Percentiles rank a stretch among this genome's conserved stretches.
Conservation (phyloP, 2,329 filamentous ascomycete genomes). For the Colletotrichum viniferum region DNA sequence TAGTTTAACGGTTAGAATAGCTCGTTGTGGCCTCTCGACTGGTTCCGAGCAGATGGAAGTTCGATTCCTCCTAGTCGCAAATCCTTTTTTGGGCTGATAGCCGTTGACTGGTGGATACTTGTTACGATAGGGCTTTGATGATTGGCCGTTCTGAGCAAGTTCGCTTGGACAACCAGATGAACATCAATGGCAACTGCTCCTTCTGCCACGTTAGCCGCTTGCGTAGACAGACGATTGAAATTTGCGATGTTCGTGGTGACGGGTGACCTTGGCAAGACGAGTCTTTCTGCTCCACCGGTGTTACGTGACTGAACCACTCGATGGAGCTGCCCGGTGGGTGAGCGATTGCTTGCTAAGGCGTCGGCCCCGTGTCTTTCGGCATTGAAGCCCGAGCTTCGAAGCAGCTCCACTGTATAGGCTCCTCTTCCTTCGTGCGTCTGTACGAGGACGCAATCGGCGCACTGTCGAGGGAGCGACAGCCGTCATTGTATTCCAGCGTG, state of each 20-base stretch:
- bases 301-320: slow-evolving; percentile 4
- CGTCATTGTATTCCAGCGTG: not conserved
- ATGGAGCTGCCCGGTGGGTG: not conserved
- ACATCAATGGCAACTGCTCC: not conserved
- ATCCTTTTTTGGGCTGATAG: not conserved
- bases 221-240: not conserved
- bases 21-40: slow-evolving; percentile 11
- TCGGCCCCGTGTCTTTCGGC: slow-evolving; percentile 4
- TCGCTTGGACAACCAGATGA: not conserved
- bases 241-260: not conserved
- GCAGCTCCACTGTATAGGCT: slow-evolving; percentile 17
- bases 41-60: slow-evolving; percentile 14
- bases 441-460: not conserved
- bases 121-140: not conserved
- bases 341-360: not conserved
- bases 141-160: not conserved
- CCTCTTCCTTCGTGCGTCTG: not conserved
- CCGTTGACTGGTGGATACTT: not conserved
- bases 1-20: slow-evolving; percentile 13
- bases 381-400: slow-evolving; percentile 1
- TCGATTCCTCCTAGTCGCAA: slow-evolving; percentile 8
- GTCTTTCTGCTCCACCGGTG: not conserved
- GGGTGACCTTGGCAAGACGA: not conserved
- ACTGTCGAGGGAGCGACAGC: not conserved
- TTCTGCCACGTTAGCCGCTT: not conserved